phyloP scores from a whole-genome alignment of 2,329 filamentous ascomycete species.

The Tolypocladium tundrense region DNA sequence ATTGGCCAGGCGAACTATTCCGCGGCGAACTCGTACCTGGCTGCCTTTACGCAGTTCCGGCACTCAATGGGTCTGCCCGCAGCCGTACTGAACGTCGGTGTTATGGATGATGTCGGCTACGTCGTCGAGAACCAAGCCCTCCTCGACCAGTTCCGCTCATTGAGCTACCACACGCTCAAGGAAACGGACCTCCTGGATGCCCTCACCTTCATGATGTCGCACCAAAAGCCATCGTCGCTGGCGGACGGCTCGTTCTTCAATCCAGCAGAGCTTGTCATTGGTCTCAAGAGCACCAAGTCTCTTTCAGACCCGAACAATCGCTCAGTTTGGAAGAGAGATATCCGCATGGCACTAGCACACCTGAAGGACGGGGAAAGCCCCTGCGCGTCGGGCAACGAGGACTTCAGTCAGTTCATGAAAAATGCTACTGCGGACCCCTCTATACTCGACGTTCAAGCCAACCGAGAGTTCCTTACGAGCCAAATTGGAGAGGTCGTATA shows the following conservation, averaged over 20 bases:
- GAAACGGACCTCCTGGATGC: conserved; percentile 5
- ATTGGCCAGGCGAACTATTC: conserved; percentile 22
- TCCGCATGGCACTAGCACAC: conserved; percentile 3
- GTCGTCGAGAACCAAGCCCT: conserved; percentile 1
- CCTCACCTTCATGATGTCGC: conserved; percentile 1
- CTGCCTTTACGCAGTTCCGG: conserved; percentile 14
- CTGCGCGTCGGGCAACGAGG: conserved; percentile 1
- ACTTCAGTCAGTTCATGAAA: conserved; percentile 5
- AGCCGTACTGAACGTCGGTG: conserved; percentile 6
- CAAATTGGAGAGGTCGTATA: conserved; percentile 6
- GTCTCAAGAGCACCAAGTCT: conserved; percentile 4
- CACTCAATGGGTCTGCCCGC: conserved; percentile 1
- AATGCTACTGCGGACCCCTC: conserved; percentile 1
- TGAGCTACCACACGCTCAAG: conserved; percentile 4
- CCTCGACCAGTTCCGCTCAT: conserved; percentile 4
- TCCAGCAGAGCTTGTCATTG: conserved; percentile 3
- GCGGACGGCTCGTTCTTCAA: not conserved
- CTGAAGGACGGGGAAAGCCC: not conserved
- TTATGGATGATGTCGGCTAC: not conserved
- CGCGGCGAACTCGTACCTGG: conserved; percentile 14
- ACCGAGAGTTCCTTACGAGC: not conserved
- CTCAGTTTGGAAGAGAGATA: conserved; percentile 5
- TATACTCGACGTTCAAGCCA: conserved; percentile 1
- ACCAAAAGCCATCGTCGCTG: conserved; percentile 1
- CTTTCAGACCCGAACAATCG: conserved; percentile 5